Evolutionary conservation across 2,329 filamentous ascomycete species (phyloP).

Genomic region (Neospermospora avenae): DNA sequence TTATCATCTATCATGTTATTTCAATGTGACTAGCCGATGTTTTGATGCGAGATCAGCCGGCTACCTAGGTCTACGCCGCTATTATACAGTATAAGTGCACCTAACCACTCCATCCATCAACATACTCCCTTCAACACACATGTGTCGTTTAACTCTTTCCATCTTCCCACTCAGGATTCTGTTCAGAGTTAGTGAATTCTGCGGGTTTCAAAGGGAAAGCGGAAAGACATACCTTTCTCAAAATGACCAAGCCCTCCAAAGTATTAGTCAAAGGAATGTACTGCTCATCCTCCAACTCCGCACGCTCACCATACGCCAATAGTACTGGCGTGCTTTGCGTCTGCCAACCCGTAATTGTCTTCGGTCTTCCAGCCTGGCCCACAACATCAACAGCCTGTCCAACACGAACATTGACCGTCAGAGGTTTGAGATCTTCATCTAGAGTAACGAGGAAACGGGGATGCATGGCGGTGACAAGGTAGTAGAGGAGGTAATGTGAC

Average conservation of each 20-base stretch:
- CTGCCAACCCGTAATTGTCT: constrained; percentile 99
- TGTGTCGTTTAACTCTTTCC: constrained; percentile 41
- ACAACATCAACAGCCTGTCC: constrained; percentile 98
- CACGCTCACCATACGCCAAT: constrained; percentile 89
- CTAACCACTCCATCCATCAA: constrained; percentile 3
- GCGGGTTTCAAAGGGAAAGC: background rate
- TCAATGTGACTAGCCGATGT: constrained; percentile 19
- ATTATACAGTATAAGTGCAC: constrained; percentile 37
- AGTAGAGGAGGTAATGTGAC: constrained; percentile 93
- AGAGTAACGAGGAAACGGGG: constrained; percentile 95
- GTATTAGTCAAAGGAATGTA: constrained; percentile 90
- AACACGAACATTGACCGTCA: constrained; percentile 94
- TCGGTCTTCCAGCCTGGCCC: constrained; percentile 91
- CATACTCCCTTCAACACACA: too few species aligned
- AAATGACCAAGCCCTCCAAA: constrained; percentile 90
- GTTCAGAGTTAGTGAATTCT: constrained; percentile 12
- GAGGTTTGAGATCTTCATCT: constrained; percentile 87
- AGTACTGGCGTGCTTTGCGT: constrained; percentile 98
- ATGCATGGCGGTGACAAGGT: constrained; percentile 93
- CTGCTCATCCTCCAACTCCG: constrained; percentile 95
- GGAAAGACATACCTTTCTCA: constrained; percentile 80
- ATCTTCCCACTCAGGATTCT: constrained; percentile 55
- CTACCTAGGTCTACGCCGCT: constrained; percentile 26
- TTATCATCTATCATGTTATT: constrained; percentile 31
- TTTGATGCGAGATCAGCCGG: constrained; percentile 17